phyloP scores from a whole-genome alignment of 129 eudicot species.

The Tagetes erecta region DNA sequence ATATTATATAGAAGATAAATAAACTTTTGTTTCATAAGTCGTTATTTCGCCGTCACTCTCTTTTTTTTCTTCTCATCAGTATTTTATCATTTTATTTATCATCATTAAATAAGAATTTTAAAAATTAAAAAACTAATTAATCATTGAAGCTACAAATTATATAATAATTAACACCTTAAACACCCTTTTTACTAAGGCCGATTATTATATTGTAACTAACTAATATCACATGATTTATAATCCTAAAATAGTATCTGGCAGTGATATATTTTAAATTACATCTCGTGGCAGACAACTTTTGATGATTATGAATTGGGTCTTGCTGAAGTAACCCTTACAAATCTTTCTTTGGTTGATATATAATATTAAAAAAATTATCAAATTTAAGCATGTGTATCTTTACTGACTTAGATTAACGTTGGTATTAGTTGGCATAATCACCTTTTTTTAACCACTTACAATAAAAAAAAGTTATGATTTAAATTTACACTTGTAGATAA shows the following conservation, averaged over 20 bases:
- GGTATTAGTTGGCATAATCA: constrained; percentile 13
- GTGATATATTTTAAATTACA: neutral
- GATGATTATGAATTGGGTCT: constrained; percentile 7
- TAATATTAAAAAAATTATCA: neutral
- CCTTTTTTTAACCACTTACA: neutral
- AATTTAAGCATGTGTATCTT: constrained; percentile 19
- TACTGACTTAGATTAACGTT: constrained; percentile 1
- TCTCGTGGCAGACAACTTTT: constrained; percentile 15
- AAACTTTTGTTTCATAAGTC: too few relatives aligned
- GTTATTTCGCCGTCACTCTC: too few relatives aligned
- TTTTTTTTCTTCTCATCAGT: too few relatives aligned
- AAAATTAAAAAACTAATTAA: too few relatives aligned
- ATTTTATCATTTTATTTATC: too few relatives aligned
- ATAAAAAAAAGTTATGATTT: neutral
- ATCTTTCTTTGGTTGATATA: constrained; percentile 25
- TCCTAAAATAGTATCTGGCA: neutral
- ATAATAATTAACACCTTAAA: too few relatives aligned
- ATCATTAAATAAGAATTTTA: too few relatives aligned
- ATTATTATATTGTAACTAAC: too few relatives aligned
- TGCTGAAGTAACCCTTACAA: constrained; percentile 18
- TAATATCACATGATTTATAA: neutral
- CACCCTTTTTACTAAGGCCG: too few relatives aligned
- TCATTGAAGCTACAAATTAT: too few relatives aligned
- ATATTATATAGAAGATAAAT: too few relatives aligned
- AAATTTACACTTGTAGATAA: neutral